phyloP scores from a whole-genome alignment of 164 flowering plant genomes.

The Chloranthus sessilifolius region DNA sequence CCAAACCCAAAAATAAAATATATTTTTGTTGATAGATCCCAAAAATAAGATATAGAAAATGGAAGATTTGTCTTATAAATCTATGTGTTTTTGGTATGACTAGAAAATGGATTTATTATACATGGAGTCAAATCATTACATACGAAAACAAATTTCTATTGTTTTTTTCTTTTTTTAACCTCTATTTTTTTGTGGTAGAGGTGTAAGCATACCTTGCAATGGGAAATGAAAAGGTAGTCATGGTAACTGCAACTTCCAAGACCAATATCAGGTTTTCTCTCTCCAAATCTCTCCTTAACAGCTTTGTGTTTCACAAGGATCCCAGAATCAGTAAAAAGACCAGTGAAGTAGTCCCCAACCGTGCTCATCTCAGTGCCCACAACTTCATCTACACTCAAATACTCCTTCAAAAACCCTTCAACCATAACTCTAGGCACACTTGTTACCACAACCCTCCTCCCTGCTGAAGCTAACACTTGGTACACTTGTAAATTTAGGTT shows the following conservation, averaged over 20 bases:
- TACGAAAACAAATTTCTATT: too few species aligned
- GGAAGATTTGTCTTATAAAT: too few species aligned
- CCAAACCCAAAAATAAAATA: too few species aligned
- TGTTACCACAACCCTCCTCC: slow-evolving; percentile 44
- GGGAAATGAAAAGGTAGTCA: slow-evolving; percentile 65
- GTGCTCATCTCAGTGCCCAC: slow-evolving; percentile 64
- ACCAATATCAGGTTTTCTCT: slow-evolving; percentile 60
- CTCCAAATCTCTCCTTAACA: slow-evolving; percentile 51
- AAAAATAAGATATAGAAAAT: too few species aligned
- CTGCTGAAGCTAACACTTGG: slow-evolving; percentile 37
- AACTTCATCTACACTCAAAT: slow-evolving; percentile 51
- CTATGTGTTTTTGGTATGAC: too few species aligned
- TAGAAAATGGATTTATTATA: too few species aligned
- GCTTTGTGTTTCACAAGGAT: slow-evolving; percentile 64
- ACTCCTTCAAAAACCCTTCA: slow-evolving; percentile 71
- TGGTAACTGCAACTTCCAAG: slow-evolving; percentile 38
- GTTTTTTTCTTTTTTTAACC: background rate
- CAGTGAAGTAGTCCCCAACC: slow-evolving; percentile 42
- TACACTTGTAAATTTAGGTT: slow-evolving; percentile 48
- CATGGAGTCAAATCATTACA: too few species aligned
- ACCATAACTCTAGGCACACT: slow-evolving; percentile 78
- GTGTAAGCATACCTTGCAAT: slow-evolving; percentile 58
- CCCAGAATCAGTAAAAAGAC: slow-evolving; percentile 46
- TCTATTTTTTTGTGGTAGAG: background rate
- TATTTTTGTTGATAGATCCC: too few species aligned